phyloP scores from a whole-genome alignment of 2,329 filamentous ascomycete genomes.

The Hypomyces rosellus region DNA sequence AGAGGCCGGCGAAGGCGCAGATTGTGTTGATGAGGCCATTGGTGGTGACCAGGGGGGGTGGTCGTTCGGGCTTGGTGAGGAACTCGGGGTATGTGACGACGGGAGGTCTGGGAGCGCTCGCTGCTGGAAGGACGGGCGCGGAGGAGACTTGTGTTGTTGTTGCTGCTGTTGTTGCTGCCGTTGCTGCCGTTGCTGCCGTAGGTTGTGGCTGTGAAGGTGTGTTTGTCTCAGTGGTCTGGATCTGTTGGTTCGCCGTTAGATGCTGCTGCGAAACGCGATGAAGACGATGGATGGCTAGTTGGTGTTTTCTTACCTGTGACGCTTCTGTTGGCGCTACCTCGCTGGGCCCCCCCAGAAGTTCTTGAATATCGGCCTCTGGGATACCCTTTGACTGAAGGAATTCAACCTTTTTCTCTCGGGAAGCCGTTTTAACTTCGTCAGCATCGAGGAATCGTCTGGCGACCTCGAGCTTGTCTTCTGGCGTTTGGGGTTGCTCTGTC shows the following conservation, averaged over 20 bases:
- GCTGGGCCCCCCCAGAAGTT: constrained; percentile 43
- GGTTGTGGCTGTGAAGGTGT: too few relatives aligned
- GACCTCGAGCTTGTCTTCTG: constrained; percentile 45
- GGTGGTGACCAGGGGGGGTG: constrained; percentile 57
- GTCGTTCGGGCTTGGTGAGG: constrained; percentile 48
- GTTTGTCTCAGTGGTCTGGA: too few relatives aligned
- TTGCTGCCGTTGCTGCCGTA: too few relatives aligned
- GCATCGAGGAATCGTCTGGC: constrained; percentile 73
- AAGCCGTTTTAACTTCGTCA: constrained; percentile 61
- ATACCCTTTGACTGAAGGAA: constrained; percentile 78
- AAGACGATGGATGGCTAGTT: background rate
- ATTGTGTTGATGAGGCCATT: constrained; percentile 52
- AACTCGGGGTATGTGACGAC: constrained; percentile 68
- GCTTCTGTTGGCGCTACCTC: background rate
- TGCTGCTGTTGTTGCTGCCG: too few relatives aligned
- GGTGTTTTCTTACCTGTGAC: background rate
- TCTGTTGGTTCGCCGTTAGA: too few relatives aligned
- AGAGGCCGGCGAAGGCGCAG: constrained; percentile 50
- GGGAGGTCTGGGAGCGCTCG: constrained; percentile 36
- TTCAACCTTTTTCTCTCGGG: constrained; percentile 64
- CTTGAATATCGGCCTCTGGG: constrained; percentile 57
- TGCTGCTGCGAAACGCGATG: constrained; percentile 28
- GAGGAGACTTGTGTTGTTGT: too few relatives aligned
- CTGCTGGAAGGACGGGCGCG: too few relatives aligned
- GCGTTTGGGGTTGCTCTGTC: constrained; percentile 6